These are phyloP conservation scores for Sporothrix phasma DNA, from an alignment of 2,329 filamentous ascomycete genomes.

Conservation along the genomic window DNA sequence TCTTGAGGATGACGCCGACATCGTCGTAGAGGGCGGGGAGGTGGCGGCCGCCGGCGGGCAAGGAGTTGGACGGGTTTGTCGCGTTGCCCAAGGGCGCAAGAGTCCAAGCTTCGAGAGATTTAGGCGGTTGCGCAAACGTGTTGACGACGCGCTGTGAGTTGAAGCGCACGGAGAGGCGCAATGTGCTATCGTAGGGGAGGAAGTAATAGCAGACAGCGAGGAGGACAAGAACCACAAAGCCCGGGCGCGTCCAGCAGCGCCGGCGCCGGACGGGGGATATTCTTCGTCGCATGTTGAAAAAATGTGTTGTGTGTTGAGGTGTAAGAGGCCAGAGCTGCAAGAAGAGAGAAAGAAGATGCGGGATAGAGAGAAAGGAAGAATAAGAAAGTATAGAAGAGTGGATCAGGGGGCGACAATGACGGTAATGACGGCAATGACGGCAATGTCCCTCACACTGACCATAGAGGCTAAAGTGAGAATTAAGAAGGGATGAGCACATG, in stretches of 20 bases:
- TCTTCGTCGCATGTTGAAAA: neutral
- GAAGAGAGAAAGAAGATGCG: neutral
- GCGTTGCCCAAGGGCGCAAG: constrained; percentile 8
- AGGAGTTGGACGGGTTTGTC: constrained; percentile 21
- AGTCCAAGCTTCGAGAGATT: constrained; percentile 10
- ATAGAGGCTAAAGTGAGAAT: neutral
- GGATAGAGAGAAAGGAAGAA: neutral
- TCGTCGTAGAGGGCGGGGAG: constrained; percentile 36
- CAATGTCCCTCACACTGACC: neutral
- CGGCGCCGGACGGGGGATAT: constrained; percentile 7
- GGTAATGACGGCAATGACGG: too few species aligned
- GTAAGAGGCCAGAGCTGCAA: neutral
- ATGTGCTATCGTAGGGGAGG: constrained; percentile 25
- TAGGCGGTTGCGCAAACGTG: constrained; percentile 28
- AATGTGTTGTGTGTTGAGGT: neutral
- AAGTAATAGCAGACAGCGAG: constrained; percentile 19
- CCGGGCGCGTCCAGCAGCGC: neutral
- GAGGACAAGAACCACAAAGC: neutral
- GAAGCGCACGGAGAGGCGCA: constrained; percentile 23
- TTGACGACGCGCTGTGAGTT: constrained; percentile 22
- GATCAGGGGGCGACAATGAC: neutral
- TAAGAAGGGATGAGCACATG: constrained; percentile 4
- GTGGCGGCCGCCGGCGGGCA: constrained; percentile 13
- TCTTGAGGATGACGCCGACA: constrained; percentile 44
- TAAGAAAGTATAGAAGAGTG: neutral